A percentile compares a stretch with the other conserved stretches of the same genome.
phyloP scores from a whole-genome alignment of 495 filamentous ascomycete genomes.

The Penicillium soppii region DNA sequence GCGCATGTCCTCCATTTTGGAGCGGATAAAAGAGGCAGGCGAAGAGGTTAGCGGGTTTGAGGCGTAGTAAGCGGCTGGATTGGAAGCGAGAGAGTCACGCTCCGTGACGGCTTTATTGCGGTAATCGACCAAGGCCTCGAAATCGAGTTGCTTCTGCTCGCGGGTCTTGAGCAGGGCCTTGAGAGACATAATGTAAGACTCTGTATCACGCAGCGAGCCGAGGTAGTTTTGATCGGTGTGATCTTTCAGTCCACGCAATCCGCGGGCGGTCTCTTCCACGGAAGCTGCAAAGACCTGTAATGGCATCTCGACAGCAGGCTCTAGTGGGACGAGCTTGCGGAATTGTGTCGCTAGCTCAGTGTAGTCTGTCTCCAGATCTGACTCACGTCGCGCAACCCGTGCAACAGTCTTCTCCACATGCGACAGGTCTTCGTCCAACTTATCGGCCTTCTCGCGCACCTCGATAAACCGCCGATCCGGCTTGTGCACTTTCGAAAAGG shows the following conservation, averaged over 20 bases:
- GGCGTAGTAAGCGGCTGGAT: slow-evolving; percentile 57
- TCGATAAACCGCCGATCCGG: slow-evolving; percentile 93
- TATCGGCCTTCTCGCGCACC: slow-evolving; percentile 88
- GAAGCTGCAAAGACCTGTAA: slow-evolving; percentile 82
- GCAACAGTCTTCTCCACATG: slow-evolving; percentile 93
- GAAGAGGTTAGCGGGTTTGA: slow-evolving; percentile 60
- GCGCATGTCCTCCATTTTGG: slow-evolving; percentile 94
- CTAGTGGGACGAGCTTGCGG: slow-evolving; percentile 85
- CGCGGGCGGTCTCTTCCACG: slow-evolving; percentile 76
- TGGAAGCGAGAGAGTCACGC: slow-evolving; percentile 73
- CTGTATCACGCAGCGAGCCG: slow-evolving; percentile 87
- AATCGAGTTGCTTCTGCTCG: slow-evolving; percentile 97
- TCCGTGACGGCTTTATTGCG: slow-evolving; percentile 87
- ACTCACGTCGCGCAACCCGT: slow-evolving; percentile 82
- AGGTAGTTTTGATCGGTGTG: slow-evolving; percentile 96
- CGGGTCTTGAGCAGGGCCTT: slow-evolving; percentile 87
- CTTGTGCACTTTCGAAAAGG: slow-evolving; percentile 94
- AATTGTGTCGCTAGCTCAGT: slow-evolving; percentile 89
- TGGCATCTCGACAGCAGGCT: slow-evolving; percentile 78
- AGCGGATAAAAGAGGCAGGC: slow-evolving; percentile 85
- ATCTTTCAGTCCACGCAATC: slow-evolving; percentile 75
- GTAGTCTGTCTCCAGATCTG: slow-evolving; percentile 86
- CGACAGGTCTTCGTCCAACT: slow-evolving; percentile 89
- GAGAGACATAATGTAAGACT: slow-evolving; percentile 79
- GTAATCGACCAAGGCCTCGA: slow-evolving; percentile 93